A percentile compares a stretch with the other conserved stretches of the same genome.
Conservation (phyloP, 2,329 filamentous ascomycete species). For the Rugonectria rugulosa region DNA sequence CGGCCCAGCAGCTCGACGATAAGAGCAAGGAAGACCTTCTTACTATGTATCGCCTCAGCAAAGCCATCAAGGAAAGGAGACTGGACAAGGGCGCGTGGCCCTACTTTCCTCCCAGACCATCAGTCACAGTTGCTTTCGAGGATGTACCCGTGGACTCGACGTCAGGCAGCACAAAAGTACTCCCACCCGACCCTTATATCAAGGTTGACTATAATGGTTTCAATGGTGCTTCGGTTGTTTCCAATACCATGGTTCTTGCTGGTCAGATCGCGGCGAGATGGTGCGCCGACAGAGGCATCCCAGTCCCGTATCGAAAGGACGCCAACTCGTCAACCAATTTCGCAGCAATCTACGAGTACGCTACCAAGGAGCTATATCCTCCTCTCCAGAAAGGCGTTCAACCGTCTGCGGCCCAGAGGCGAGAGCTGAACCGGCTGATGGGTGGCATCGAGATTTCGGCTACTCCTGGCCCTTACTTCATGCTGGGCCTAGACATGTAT, state of each 20-base stretch:
- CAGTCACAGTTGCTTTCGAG: constrained; percentile 54
- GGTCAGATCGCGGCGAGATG: constrained; percentile 68
- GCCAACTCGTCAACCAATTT: constrained; percentile 49
- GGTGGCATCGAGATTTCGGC: constrained; percentile 62
- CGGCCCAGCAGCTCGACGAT: constrained; percentile 50
- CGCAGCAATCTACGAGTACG: constrained; percentile 46
- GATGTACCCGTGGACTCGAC: constrained; percentile 31
- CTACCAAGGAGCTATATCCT: constrained; percentile 46
- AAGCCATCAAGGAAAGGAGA: constrained; percentile 52
- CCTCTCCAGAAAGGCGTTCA: constrained; percentile 41
- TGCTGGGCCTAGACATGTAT: constrained; percentile 67
- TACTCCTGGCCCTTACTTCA: constrained; percentile 62
- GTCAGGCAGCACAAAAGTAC: constrained; percentile 26
- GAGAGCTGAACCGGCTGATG: constrained; percentile 41
- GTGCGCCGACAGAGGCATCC: constrained; percentile 64
- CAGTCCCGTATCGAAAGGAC: constrained; percentile 66
- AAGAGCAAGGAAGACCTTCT: constrained; percentile 55
- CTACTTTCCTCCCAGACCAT: constrained; percentile 53
- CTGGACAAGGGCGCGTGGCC: constrained; percentile 59
- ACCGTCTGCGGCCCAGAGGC: constrained; percentile 42
- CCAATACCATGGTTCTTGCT: constrained; percentile 65
- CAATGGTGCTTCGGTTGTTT: constrained; percentile 45
- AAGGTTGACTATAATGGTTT: constrained; percentile 43
- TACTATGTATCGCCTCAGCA: constrained; percentile 56
- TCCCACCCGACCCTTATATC: constrained; percentile 61